phyloP scores from a whole-genome alignment of 345 rosid species.

The Murraya koenigii region DNA sequence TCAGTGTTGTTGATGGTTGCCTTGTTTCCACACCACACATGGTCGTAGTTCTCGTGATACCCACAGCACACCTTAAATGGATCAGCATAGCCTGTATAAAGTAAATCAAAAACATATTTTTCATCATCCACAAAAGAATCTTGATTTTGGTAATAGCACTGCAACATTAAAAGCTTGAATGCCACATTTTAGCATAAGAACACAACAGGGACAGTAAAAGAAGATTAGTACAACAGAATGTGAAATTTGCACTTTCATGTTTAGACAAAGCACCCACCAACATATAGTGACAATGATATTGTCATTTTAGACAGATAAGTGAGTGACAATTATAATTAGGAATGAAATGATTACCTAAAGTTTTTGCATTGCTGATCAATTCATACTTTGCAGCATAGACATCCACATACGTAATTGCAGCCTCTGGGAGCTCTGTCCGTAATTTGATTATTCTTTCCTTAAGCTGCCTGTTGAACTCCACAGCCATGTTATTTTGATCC shows the following conservation, averaged over 20 bases:
- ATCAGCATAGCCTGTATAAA: slow-evolving; percentile 43
- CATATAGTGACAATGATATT: background rate
- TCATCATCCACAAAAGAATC: background rate
- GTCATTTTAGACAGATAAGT: background rate
- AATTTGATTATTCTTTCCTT: slow-evolving; percentile 54
- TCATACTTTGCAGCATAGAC: slow-evolving; percentile 69
- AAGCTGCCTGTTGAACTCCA: slow-evolving; percentile 70
- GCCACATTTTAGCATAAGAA: background rate
- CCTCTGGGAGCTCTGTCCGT: slow-evolving; percentile 56
- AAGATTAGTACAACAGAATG: background rate
- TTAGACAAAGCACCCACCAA: background rate
- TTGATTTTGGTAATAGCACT: background rate
- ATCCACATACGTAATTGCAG: slow-evolving; percentile 79
- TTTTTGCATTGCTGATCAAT: slow-evolving; percentile 63
- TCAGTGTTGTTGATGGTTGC: slow-evolving; percentile 35
- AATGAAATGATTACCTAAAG: slow-evolving; percentile 41
- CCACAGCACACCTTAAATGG: slow-evolving; percentile 63
- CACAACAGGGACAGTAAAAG: background rate
- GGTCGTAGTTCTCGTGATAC: slow-evolving; percentile 48
- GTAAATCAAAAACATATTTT: background rate
- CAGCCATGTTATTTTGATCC: slow-evolving; percentile 70
- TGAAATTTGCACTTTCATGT: background rate
- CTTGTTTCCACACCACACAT: slow-evolving; percentile 56
- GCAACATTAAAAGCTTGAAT: background rate
- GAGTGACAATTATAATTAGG: background rate